Conservation (phyloP, 208 protist genomes). For the Leishmania braziliensis region DNA sequence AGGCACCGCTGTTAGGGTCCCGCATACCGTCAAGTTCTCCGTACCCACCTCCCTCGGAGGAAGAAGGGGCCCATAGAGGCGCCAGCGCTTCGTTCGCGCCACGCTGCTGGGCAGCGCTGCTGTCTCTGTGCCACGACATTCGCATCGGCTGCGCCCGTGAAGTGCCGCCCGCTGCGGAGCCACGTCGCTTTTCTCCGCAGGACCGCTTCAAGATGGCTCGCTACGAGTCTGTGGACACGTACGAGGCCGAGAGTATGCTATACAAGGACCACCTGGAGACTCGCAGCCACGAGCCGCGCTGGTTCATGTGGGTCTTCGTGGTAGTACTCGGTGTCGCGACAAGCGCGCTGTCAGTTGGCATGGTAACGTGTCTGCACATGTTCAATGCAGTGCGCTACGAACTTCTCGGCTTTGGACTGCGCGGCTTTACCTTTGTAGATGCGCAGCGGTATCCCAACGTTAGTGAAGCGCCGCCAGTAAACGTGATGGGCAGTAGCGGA, state of each 20-base stretch:
- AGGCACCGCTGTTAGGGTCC: not conserved
- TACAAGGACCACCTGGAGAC: conserved; percentile 69
- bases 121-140: conserved; percentile 3
- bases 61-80: not conserved
- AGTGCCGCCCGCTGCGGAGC: conserved; percentile 32
- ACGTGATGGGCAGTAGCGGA: not conserved
- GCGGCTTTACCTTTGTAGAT: conserved; percentile 37
- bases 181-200: conserved; percentile 23
- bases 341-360: conserved; percentile 36
- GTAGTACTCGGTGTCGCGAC: conserved; percentile 43
- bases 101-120: not conserved
- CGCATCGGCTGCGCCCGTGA: conserved; percentile 10
- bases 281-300: conserved; percentile 54
- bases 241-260: conserved; percentile 50
- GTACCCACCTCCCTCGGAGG: not conserved
- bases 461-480: not conserved
- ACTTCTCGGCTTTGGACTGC: conserved; percentile 48
- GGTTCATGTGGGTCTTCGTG: conserved; percentile 74
- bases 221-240: conserved; percentile 63
- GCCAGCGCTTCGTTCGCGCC: not conserved
- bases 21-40: not conserved
- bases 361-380: conserved; percentile 44
- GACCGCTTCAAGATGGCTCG: conserved; percentile 51
- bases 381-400: conserved; percentile 53
- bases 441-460: conserved; percentile 21